Base-by-base conservation (phyloP, 345 rosid species). In the Camelina neglecta region DNA sequence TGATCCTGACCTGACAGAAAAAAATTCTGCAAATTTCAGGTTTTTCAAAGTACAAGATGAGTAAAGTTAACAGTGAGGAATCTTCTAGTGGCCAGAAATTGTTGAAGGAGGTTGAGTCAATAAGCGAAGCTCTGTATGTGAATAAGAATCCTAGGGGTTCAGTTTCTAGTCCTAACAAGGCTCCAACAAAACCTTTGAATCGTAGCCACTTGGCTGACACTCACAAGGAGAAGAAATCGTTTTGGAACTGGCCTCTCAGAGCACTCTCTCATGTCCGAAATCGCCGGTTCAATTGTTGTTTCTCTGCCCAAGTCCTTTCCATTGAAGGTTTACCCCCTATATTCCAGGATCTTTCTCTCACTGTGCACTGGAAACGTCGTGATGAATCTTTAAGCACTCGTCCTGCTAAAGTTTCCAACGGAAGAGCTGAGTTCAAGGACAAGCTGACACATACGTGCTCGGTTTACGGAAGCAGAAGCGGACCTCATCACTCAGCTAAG, bases 241-340 rank as follows among this genome's bases (percentile, higher is more conserved):
- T 91, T 65, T 91, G 97, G 97, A 91, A 90, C 71, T 91, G 98
- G 87, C 91, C 97, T 1, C 80, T 91, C 71, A 94, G 89, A 75
- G 97, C 96, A 31, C 80, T 94, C 57, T 85, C 97, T 31, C 77
- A 82, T 56, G 83, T 81, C 33, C 85, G 85, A 65, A 88, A 82
- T 75, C 85, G 90, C 11, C 82, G 92, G 65, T 91, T 94, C 66
- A 86, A 78, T 47, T 91, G 96, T 48, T 89, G 92, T 75, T 94
- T 94, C 83, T 85, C 87, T 53, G 88, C 91, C 36, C 87, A 88
- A 81, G 93, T 91, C 38, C 96, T 87, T 73, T 81, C 87, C 13
- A 78, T 94, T 21, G 89, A 91, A 64, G 87, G 88, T 8, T 70
- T 94, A 78, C 96, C 96, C 2, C 72, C 51, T 0, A 80, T 80